Percentiles rank a stretch among this genome's conserved stretches.
These are phyloP conservation scores for Elsinoe ampelina DNA, from an alignment of 2,329 filamentous ascomycete genomes.

Conservation along the genomic window DNA sequence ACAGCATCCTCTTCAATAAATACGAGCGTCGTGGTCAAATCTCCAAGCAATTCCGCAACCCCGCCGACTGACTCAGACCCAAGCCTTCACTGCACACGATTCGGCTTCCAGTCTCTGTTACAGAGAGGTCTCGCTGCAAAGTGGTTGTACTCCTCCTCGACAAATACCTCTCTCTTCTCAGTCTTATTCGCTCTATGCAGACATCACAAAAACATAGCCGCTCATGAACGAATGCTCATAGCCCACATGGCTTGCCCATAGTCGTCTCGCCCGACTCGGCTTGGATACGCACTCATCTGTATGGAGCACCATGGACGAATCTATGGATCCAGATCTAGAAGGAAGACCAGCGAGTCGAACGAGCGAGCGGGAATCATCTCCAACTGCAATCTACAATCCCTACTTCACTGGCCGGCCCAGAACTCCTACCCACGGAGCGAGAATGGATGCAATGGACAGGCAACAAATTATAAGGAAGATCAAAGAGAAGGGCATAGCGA, in stretches of 20 bases:
- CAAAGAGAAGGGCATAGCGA: conserved; percentile 42
- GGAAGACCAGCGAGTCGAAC: conserved; percentile 16
- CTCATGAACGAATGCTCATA: not conserved
- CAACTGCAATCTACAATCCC: conserved; percentile 25
- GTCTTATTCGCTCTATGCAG: not conserved
- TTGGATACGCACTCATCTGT: not conserved
- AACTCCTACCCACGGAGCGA: conserved; percentile 24
- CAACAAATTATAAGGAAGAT: conserved; percentile 74
- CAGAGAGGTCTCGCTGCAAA: not conserved
- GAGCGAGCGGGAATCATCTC: conserved; percentile 16
- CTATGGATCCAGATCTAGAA: conserved; percentile 18
- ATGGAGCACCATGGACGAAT: not conserved
- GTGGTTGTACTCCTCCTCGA: not conserved
- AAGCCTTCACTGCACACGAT: not conserved
- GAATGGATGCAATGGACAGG: conserved; percentile 43
- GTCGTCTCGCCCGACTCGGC: not conserved
- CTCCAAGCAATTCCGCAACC: not conserved
- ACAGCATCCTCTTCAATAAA: too few species aligned
- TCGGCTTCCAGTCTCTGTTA: not conserved
- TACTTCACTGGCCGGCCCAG: conserved; percentile 28
- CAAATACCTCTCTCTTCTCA: not conserved
- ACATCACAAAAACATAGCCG: not conserved
- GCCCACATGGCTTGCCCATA: not conserved
- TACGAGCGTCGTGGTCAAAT: too few species aligned
- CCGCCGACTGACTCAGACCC: conserved; percentile 6